phyloP scores from a whole-genome alignment of 2,329 filamentous ascomycete genomes.

The Penicillium griseofulvum region DNA sequence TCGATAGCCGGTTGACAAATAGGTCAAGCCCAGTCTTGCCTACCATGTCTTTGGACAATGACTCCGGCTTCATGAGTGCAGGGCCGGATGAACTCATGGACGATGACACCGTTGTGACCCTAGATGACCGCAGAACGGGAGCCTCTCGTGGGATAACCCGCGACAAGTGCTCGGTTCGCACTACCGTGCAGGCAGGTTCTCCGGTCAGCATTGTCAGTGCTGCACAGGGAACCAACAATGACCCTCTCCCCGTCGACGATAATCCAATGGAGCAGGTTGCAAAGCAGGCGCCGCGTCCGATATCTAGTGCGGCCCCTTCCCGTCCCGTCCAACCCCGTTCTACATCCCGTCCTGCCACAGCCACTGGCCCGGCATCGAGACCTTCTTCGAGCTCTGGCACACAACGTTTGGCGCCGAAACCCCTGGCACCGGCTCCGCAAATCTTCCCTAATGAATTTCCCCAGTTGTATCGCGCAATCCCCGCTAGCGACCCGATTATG shows the following conservation, averaged over 20 bases:
- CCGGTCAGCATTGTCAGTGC: slow-evolving; percentile 24
- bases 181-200: slow-evolving; percentile 27
- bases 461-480: slow-evolving; percentile 34
- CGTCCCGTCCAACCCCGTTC: background rate
- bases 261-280: slow-evolving; percentile 16
- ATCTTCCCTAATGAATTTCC: slow-evolving; percentile 36
- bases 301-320: slow-evolving; percentile 28
- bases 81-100: slow-evolving; percentile 67
- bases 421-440: slow-evolving; percentile 38
- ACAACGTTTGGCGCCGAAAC: slow-evolving; percentile 33
- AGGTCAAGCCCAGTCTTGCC: slow-evolving; percentile 78
- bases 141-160: slow-evolving; percentile 18
- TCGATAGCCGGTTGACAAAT: slow-evolving; percentile 61
- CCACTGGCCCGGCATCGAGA: slow-evolving; percentile 27
- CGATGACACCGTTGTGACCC: slow-evolving; percentile 47
- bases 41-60: slow-evolving; percentile 55
- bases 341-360: background rate
- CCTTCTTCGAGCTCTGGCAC: slow-evolving; percentile 40
- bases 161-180: slow-evolving; percentile 23
- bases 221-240: slow-evolving; percentile 19
- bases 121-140: slow-evolving; percentile 24
- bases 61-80: slow-evolving; percentile 86
- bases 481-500: slow-evolving; percentile 53
- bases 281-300: slow-evolving; percentile 22
- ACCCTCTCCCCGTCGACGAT: slow-evolving; percentile 21